Conservation (phyloP, 2,329 filamentous ascomycete genomes). For the Aspergillus spinulosporus region DNA sequence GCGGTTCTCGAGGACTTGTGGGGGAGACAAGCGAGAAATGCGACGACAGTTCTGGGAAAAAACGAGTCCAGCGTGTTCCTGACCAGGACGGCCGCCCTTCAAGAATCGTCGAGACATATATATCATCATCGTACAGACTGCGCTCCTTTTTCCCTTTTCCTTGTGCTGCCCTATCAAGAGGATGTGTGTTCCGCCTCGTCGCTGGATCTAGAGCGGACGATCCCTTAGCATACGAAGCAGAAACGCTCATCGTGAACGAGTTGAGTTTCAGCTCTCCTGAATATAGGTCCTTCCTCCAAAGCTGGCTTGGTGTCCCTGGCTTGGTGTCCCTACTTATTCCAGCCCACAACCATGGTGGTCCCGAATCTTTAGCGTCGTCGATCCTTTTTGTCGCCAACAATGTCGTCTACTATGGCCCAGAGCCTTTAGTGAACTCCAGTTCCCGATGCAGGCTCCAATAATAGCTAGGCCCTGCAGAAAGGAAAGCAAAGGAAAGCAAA, state of each 20-base stretch:
- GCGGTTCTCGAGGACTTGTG: conserved; percentile 17
- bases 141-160: background rate
- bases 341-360: background rate
- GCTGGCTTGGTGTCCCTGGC: background rate
- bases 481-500: background rate
- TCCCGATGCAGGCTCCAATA: background rate
- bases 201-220: background rate
- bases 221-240: background rate
- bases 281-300: background rate
- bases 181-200: background rate
- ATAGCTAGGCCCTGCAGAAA: background rate
- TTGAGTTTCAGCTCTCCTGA: background rate
- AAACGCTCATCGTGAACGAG: background rate
- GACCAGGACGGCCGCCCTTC: conserved; percentile 21
- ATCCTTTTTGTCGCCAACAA: background rate
- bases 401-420: background rate
- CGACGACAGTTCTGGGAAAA: conserved; percentile 34
- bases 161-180: background rate
- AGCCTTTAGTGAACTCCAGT: background rate
- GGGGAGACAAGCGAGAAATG: conserved; percentile 31
- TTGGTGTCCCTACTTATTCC: background rate
- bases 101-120: conserved; percentile 29
- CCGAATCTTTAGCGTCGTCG: background rate
- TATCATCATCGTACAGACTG: conserved; percentile 13
- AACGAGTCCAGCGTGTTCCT: conserved; percentile 27